phyloP scores from a whole-genome alignment of 257 asterid genomes.

The Lycium ferocissimum region DNA sequence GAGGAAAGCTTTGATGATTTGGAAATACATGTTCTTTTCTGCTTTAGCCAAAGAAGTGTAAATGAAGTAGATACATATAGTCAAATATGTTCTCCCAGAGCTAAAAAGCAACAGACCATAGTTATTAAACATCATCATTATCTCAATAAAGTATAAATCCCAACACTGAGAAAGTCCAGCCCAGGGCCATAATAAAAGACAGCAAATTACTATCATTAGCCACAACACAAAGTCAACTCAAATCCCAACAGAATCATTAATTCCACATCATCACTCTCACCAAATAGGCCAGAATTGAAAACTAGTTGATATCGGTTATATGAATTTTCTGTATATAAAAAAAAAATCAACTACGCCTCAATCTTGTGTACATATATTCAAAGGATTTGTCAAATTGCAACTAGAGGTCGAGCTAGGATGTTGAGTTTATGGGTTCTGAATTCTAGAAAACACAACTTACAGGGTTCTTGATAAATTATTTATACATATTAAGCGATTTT shows the following conservation, averaged over 20 bases:
- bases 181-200: neutral
- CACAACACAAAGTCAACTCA: neutral
- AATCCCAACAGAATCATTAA: slow-evolving; percentile 33
- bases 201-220: slow-evolving; percentile 14
- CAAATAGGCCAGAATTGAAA: neutral
- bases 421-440: too few relatives aligned
- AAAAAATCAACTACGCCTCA: neutral
- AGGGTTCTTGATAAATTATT: too few relatives aligned
- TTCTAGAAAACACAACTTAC: too few relatives aligned
- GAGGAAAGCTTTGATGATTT: neutral
- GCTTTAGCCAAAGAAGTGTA: slow-evolving; percentile 16
- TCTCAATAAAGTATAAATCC: slow-evolving; percentile 20
- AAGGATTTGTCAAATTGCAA: neutral
- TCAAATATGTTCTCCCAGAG: slow-evolving; percentile 3
- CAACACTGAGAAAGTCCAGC: neutral
- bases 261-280: slow-evolving; percentile 20
- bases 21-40: neutral
- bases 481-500: too few relatives aligned
- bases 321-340: too few relatives aligned
- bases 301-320: too few relatives aligned
- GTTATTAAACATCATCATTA: slow-evolving; percentile 30
- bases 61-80: neutral
- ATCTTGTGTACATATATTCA: neutral
- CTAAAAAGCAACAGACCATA: slow-evolving; percentile 22
- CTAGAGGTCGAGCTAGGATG: too few relatives aligned